These are phyloP conservation scores for Cutaneotrichosporon cavernicola DNA, from an alignment of 1,284 basidiomycete genomes.

Conservation along the genomic window DNA sequence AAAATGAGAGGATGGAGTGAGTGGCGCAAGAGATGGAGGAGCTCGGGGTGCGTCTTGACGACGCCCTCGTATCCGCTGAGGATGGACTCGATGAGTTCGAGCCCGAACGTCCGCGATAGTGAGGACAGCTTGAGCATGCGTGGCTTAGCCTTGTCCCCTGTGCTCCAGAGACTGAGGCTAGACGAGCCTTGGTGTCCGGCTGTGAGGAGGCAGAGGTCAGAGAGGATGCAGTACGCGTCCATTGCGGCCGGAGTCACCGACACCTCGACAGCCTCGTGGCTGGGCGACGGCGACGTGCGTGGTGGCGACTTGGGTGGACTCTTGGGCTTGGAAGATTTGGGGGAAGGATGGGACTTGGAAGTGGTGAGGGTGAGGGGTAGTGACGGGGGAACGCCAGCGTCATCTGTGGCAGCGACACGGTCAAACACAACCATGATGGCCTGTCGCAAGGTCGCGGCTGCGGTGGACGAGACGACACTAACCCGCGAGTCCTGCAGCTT, in stretches of 20 bases:
- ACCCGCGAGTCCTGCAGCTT: conserved; percentile 92
- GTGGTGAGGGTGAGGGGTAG: conserved; percentile 3
- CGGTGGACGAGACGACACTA: conserved; percentile 93
- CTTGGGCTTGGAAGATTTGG: conserved; percentile 5
- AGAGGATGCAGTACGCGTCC: conserved; percentile 84
- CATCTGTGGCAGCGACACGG: conserved; percentile 61
- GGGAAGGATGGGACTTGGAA: neutral
- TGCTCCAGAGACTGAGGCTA: conserved; percentile 35
- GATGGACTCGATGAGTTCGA: conserved; percentile 95
- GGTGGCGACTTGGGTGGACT: conserved; percentile 8
- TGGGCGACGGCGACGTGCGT: neutral
- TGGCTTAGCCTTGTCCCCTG: conserved; percentile 63
- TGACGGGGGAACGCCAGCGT: neutral
- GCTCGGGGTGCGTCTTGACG: conserved; percentile 81
- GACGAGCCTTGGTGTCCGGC: conserved; percentile 25
- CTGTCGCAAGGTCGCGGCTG: conserved; percentile 92
- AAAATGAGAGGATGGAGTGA: conserved; percentile 88
- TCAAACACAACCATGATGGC: conserved; percentile 98
- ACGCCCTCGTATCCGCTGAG: conserved; percentile 88
- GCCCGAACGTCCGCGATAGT: conserved; percentile 86
- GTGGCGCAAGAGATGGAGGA: conserved; percentile 77
- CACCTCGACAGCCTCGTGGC: conserved; percentile 46
- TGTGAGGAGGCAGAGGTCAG: conserved; percentile 83
- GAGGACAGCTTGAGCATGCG: conserved; percentile 79
- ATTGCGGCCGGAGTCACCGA: conserved; percentile 66